phyloP scores from a whole-genome alignment of 768 basidiomycete species.

The Mycena metata region DNA sequence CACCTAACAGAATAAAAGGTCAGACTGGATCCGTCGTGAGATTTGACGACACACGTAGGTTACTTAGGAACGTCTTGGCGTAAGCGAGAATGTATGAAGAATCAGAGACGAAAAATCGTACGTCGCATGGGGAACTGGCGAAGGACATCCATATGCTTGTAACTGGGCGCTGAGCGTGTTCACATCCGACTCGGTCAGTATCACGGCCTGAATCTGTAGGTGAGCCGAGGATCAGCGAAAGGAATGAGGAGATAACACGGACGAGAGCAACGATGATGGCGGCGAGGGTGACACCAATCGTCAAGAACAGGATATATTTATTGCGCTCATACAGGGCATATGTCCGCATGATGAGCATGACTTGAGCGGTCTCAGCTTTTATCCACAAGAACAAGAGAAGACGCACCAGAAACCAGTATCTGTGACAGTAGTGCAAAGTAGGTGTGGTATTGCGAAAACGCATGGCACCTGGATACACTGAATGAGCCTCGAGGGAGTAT shows the following conservation, averaged over 20 bases:
- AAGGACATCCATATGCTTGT: not conserved
- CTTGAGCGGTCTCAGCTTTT: not conserved
- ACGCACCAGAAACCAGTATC: constrained; percentile 27
- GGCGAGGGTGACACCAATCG: constrained; percentile 10
- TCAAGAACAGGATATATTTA: constrained; percentile 21
- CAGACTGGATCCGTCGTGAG: not conserved
- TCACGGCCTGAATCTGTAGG: not conserved
- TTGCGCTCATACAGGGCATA: constrained; percentile 34
- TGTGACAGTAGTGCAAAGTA: constrained; percentile 29
- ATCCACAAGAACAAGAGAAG: too few relatives aligned
- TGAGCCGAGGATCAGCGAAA: not conserved
- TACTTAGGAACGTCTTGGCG: not conserved
- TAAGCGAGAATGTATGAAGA: not conserved
- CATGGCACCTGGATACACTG: constrained; percentile 5
- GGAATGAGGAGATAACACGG: not conserved
- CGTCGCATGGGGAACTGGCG: not conserved
- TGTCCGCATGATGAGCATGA: constrained; percentile 34
- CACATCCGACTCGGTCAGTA: not conserved
- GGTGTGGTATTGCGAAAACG: constrained; percentile 13
- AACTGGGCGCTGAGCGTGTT: not conserved
- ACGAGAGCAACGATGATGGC: constrained; percentile 12
- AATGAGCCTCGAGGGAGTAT: not conserved
- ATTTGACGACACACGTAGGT: not conserved
- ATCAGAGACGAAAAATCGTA: not conserved
- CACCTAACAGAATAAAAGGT: not conserved